Evolutionary conservation across 371 early-diverging fungal species (phyloP), one percentile per base, ranked within the genome.

Genomic region (Paraphysoderma sedebokerense): DNA sequence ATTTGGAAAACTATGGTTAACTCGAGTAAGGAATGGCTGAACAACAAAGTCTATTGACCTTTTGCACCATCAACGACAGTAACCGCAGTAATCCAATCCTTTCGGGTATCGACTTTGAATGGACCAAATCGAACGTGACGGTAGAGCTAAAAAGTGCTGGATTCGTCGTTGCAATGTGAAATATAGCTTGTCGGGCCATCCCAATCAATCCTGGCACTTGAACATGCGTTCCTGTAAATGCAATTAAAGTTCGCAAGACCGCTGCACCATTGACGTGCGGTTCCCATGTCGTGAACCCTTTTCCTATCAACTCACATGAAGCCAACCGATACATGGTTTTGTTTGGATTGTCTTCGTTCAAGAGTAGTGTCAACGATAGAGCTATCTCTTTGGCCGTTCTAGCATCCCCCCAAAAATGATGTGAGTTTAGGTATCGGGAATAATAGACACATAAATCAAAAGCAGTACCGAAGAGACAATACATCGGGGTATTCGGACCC

Each of bases 281-380:
- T 42, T 87, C 85, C 86, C 86, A 87, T 0, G 70, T 67, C 22
- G 69, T 48, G 53, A 84, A 87, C 0, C 86, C 89, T 47, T 74
- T 70, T 2, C 82, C 79, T 5, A 87, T 51, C 4, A 89, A 48
- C 47, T 87, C 87, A 50, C 85, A 74, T 2, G 86, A 81, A 0
- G 78, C 56, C 27, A 76, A 59, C 15, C 79, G 72, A 36, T 81
- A 71, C 34, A 76, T 54, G 13, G 67, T 57, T 1, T 67, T 63
- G 1, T 69, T 53, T 58, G 30, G 30, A 1, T 9, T 31, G 34
- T n/a, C 59, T 61, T 12, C 57, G 56, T 59, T 56, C 35, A 79
- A 42, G 1, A 75, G 52, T 24, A 76, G 54, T 0, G 76, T 73
- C 12, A 79, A 50, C 22, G 76, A 77, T 11, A 75, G 48, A 0